Base-by-base conservation (phyloP, 2,329 filamentous ascomycete genomes). In the Chaetomiaceae sp. region DNA sequence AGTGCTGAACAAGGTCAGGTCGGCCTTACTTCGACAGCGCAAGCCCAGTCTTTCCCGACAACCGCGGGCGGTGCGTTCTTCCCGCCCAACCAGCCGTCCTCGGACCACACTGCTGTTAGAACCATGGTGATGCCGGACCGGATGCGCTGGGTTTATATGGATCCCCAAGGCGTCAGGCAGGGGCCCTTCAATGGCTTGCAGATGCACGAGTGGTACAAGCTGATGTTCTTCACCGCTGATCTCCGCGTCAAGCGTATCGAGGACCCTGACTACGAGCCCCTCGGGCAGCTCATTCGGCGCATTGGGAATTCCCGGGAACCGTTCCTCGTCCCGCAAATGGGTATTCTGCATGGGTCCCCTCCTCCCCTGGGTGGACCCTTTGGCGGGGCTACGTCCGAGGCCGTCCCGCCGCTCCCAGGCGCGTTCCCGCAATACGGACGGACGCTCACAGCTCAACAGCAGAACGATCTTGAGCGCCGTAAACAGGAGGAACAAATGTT, bases 181-280 rank as follows among this genome's bases (percentile, higher is more conserved):
- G 94, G 94, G 0, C 94, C 94, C 0, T 99, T 94, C 72, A 96
- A 90, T 34, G 94, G 94, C 1, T 75, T 99, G 45, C 94, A 99
- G 71, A 99, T 99, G 94, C 95, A 99, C 62, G 95, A 99, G 64
- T 99, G 94, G 94, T 99, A 97, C 73, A 97, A 97, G 69, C 92
- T 91, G 33, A 91, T 92, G 41, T 99, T 97, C 73, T 99, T 99
- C 71, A 95, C 90, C 0, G 86, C 92, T 0, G 92, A 99, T 63
- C 77, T 99, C 18, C 83, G 95, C 38, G 94, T 99, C 29, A 96
- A 95, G 74, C 96, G 96, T 68, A 77, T 92, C 5, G 94, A 99
- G 67, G 94, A 99, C 65, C 76, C 79, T 0, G 92, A 99, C 45
- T 99, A 96, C 64, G 94, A 99, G 69, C 94, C 92, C 11, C 75